These are phyloP conservation scores for Colletotrichum melonis DNA, from an alignment of 2,329 filamentous ascomycete species.

Conservation along the genomic window DNA sequence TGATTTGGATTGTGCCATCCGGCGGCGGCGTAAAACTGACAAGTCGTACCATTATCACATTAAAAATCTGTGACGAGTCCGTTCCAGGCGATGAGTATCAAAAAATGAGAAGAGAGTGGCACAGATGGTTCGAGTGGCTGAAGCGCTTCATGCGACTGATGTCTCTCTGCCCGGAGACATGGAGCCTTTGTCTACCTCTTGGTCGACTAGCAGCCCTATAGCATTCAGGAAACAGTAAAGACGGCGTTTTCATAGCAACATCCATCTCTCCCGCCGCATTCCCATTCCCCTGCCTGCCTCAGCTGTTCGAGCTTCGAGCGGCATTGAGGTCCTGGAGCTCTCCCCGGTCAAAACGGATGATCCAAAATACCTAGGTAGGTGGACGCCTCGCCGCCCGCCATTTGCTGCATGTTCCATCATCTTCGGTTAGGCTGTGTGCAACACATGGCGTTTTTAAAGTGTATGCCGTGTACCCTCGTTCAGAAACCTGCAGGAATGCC, in stretches of 20 bases:
- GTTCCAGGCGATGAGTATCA: slow-evolving; percentile 16
- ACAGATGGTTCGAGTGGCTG: slow-evolving; percentile 24
- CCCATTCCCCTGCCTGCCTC: neutral
- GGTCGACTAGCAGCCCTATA: slow-evolving; percentile 13
- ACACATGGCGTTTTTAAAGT: slow-evolving; percentile 14
- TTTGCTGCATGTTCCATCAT: slow-evolving; percentile 16
- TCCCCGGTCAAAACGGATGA: neutral
- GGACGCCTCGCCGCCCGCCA: slow-evolving; percentile 10
- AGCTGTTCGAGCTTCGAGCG: neutral
- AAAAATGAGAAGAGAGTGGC: neutral
- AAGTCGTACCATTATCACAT: slow-evolving; percentile 9
- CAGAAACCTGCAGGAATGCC: neutral
- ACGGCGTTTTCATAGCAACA: neutral
- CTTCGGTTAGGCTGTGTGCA: slow-evolving; percentile 17
- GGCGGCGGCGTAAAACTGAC: neutral
- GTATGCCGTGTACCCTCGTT: neutral
- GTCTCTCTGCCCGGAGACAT: neutral
- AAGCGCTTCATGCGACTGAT: slow-evolving; percentile 16
- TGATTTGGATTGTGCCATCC: neutral
- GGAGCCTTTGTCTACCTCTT: neutral
- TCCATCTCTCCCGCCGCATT: neutral
- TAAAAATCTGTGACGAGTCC: slow-evolving; percentile 9
- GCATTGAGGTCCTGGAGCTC: neutral
- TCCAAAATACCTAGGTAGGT: neutral
- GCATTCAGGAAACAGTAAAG: neutral